phyloP scores from a whole-genome alignment of 257 asterid genomes.

The Nicotiana tabacum region DNA sequence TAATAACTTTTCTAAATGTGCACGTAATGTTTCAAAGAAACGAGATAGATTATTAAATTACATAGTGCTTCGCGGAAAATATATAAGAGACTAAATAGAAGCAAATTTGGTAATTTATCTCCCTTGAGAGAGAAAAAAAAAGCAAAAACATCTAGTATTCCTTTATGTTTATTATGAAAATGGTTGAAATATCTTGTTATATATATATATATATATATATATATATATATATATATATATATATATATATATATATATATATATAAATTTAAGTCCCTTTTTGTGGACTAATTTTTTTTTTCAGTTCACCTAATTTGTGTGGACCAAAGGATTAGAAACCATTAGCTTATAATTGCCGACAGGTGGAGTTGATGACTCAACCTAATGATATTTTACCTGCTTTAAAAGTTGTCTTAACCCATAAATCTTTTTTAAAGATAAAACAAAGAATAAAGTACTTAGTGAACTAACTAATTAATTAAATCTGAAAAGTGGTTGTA shows the following conservation, averaged over 20 bases:
- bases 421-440: not conserved
- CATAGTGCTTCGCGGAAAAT: too few species aligned
- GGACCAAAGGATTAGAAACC: not conserved
- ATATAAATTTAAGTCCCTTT: not conserved
- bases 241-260: too few species aligned
- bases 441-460: constrained; percentile 10
- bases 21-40: not conserved
- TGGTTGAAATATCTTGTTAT: too few species aligned
- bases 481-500: constrained; percentile 11
- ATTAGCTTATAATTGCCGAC: not conserved
- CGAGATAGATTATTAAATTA: not conserved
- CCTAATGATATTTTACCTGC: constrained; percentile 14
- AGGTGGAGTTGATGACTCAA: not conserved
- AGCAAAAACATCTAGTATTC: too few species aligned
- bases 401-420: not conserved
- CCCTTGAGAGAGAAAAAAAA: too few species aligned
- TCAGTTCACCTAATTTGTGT: not conserved
- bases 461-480: not conserved
- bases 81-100: too few species aligned
- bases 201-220: too few species aligned
- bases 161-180: too few species aligned
- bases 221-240: not conserved
- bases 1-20: not conserved
- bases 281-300: not conserved
- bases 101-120: too few species aligned